Evolutionary conservation across 345 rosid genomes (phyloP), one percentile per base, ranked within the genome.

Genomic region (Populus davidiana): DNA sequence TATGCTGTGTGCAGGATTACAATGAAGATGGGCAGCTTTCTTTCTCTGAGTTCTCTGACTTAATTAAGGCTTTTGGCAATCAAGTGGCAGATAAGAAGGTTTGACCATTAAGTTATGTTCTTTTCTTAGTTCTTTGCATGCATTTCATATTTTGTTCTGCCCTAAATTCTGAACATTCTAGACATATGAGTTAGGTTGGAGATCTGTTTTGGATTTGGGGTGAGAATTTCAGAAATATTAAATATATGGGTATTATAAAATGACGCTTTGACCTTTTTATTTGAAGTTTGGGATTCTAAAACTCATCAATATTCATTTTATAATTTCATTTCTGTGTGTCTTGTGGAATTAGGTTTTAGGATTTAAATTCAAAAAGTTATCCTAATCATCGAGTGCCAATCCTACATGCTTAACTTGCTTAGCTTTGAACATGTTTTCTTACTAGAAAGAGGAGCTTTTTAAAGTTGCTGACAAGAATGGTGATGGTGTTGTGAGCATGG

Each of bases 361-460:
- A 64, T 17, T 72, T 7, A 66, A 23, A 56, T 36, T 10, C 64
- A 41, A n/a, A 65, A 70, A 43, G 6, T 47, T 41, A 56, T 71
- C 76, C 29, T 39, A 80, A 74, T 49, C 20, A 43, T 73, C 61
- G 39, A 78, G 43, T 11, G 44, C 68, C 36, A 47, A 68, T 36
- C 36, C 56, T 27, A 62, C 65, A 29, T 63, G 63, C 27, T 2
- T 1, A 56, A 56, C 29, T 71, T 63, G 63, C 13, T 2, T 2
- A 56, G n/a, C 29, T 71, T 56, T 31, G 14, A 49, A 23, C 39
- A 23, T 25, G 29, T 50, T 39, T 68, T 73, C 62, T 86, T 69
- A 27, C 83, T 86, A 95, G 98, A 95, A 91, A 91, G 90, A 92
- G 85, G 96, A 92, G 85, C 89, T 95, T 77, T 95, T 95, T 80